Base-by-base conservation (phyloP, 129 eudicot species). In the Lonicera japonica region DNA sequence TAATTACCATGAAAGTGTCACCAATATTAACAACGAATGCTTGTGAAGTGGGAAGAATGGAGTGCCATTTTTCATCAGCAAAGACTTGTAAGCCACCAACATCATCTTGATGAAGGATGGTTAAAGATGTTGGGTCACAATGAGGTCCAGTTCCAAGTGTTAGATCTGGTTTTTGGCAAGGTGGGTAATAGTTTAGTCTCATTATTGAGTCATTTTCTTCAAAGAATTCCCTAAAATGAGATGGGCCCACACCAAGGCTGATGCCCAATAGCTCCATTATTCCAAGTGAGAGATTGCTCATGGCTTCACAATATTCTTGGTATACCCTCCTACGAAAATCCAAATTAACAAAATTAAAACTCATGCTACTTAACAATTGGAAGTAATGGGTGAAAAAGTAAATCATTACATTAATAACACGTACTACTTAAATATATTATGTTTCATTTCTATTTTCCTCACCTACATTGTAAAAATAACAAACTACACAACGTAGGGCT, bases 141-240 rank as follows among this genome's bases (percentile, higher is more conserved):
- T 87, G 98, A 65, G 98, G 98, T 11, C 98, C 98, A 1, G 98
- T 92, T 54, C 98, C 98, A 17, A 92, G 90, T 14, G 89, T 83
- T 50, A 68, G 78, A 38, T 87, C 81, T 0, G 96, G 96, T 60
- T 78, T 76, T 45, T 58, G 82, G 64, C 98, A 92, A 61, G 83
- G 72, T 12, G 98, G 98, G 68, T 92, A 92, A 69, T 84, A 84
- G 67, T 92, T 92, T 54, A 92, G 58, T 66, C 98, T 76, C 88
- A 92, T 76, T 45, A 92, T 82, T 7, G 96, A 92, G 41, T 92
- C 98, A 29, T 84, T 85, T 14, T 73, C 90, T 76, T 80, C 59
- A 20, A 77, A 92, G 63, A 79, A 87, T 54, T 87, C 86, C 55
- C 86, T 76, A 45, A 83, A 80, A 69, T 71, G 59, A 3, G 69